These are phyloP conservation scores for Cubamyces sp. DNA, from an alignment of 768 basidiomycete species.

Conservation along the genomic window DNA sequence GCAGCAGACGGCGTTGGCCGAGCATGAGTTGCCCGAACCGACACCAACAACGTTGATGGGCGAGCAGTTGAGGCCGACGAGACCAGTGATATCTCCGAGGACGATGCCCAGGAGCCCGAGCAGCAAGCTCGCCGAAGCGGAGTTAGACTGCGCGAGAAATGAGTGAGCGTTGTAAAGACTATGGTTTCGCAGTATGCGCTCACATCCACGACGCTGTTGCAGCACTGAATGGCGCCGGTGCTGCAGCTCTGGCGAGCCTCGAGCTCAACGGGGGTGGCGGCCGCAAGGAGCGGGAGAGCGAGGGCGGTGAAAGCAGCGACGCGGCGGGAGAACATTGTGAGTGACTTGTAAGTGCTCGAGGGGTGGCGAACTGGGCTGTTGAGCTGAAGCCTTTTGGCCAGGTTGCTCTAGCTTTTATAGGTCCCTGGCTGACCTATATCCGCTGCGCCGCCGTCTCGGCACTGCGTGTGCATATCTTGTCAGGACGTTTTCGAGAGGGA, in stretches of 20 bases:
- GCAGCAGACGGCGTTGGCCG: conserved; percentile 23
- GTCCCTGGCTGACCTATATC: not conserved
- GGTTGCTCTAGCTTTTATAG: conserved; percentile 3
- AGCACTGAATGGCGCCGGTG: conserved; percentile 25
- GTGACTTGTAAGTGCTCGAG: conserved; percentile 8
- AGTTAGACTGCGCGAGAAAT: conserved; percentile 11
- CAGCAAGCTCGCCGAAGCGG: not conserved
- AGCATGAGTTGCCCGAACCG: conserved; percentile 19
- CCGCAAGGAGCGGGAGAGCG: conserved; percentile 27
- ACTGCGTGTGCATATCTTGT: not conserved
- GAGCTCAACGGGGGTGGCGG: conserved; percentile 25
- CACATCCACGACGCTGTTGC: conserved; percentile 9
- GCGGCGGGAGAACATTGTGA: conserved; percentile 22
- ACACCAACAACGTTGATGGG: conserved; percentile 24
- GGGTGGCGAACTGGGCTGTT: conserved; percentile 12
- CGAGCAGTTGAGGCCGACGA: conserved; percentile 23
- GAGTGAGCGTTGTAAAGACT: not conserved
- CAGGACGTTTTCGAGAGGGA: not conserved
- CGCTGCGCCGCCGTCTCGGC: not conserved
- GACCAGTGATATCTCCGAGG: conserved; percentile 15
- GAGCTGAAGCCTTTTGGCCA: conserved; percentile 11
- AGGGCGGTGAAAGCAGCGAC: conserved; percentile 10
- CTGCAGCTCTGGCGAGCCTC: conserved; percentile 20
- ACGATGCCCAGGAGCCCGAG: conserved; percentile 26
- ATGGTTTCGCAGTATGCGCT: not conserved